Base-by-base conservation (phyloP, 805 yeast genomes). In the Phaffomyces opuntiae region DNA sequence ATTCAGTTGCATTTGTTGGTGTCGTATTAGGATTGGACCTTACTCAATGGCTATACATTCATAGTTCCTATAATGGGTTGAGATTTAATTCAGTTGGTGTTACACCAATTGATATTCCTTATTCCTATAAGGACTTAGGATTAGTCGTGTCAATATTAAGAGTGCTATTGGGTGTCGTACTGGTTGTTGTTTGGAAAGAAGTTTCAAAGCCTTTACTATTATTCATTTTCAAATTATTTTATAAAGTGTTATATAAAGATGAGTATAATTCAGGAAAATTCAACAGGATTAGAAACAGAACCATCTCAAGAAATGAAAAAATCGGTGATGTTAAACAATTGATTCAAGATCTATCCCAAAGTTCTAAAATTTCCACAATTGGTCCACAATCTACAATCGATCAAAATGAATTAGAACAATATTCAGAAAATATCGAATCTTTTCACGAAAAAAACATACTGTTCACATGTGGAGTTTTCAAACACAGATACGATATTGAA, bases 1-100 rank as follows among this genome's bases (percentile, higher is more conserved):
- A 91, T 61, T 80, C 89, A 17, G 96, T 91, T 29, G 95, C 98
- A 6, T 91, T 91, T 56, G 68, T 90, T 43, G 96, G 96, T 4
- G 97, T 90, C 38, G 69, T 89, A 14, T 67, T 80, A 38, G 99
- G 99, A 0, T 55, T 84, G 7, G 93, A 85, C 50, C 51, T 83
- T 25, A 42, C 58, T 4, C 51, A 53, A 14, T 55, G 61, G 61
- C 3, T 47, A 5, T 48, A 42, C 16, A 59, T 74, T 5, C 55
- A 57, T 41, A 36, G 50, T 7, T 39, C 38, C 6, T 43, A 49
- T 33, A 51, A 45, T 27, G 41, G 40, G 37, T 50, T 53, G 6
- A 49, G 42, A 6, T 51, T 43, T 36, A 57, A 54, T 2, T 46
- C 53, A 31, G 41, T 45, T 7, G 42, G 31, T 13, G 36, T 45